Conservation (phyloP, 306 rosid species). For the Vicia sativa region DNA sequence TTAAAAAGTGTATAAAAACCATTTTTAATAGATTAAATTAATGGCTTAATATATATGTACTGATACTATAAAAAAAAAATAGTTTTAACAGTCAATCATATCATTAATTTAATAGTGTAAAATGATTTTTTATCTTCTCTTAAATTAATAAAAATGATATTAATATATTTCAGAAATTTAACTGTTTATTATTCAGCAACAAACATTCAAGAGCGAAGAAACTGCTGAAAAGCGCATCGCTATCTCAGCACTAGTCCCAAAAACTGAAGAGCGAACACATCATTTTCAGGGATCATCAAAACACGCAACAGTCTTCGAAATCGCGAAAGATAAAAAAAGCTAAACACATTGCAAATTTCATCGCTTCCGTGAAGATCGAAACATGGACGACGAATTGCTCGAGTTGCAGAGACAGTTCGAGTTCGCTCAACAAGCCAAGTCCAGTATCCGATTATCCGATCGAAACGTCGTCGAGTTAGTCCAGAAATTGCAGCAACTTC, state of each 20-base stretch:
- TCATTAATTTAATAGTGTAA: too few species aligned
- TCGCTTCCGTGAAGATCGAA: conserved; percentile 42
- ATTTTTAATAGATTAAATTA: too few species aligned
- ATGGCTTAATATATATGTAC: too few species aligned
- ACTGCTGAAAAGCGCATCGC: conserved; percentile 18
- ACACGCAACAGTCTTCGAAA: conserved; percentile 16
- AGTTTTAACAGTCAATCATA: too few species aligned
- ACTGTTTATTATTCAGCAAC: too few species aligned
- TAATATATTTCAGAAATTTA: too few species aligned
- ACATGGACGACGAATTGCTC: conserved; percentile 91
- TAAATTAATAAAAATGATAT: too few species aligned
- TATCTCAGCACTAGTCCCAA: neutral
- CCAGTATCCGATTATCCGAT: conserved; percentile 89
- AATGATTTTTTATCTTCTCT: too few species aligned
- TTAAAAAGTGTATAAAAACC: too few species aligned
- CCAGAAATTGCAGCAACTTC: conserved; percentile 90
- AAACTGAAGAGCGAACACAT: conserved; percentile 11
- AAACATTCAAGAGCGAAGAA: neutral
- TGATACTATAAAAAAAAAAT: too few species aligned
- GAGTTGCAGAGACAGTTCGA: conserved; percentile 94
- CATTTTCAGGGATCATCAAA: conserved; percentile 25
- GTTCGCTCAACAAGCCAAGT: conserved; percentile 92
- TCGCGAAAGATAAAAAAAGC: neutral
- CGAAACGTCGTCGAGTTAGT: conserved; percentile 97
- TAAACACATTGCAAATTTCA: conserved; percentile 8